Percentiles rank a stretch among this genome's conserved stretches.
Conservation (phyloP, 2,329 filamentous ascomycete species). For the Lachnellula cervina region DNA sequence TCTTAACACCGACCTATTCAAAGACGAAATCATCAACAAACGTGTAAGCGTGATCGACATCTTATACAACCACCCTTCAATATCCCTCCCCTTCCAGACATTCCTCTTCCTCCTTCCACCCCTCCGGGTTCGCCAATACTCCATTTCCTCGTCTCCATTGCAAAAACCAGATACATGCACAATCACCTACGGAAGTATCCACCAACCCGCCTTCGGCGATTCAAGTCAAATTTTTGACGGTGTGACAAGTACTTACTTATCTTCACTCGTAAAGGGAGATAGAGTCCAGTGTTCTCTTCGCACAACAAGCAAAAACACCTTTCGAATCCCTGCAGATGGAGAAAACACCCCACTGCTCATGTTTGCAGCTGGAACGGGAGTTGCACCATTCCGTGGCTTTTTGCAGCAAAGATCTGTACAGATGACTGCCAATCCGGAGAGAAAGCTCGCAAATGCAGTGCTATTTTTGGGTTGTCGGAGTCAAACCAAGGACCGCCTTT, state of each 20-base stretch:
- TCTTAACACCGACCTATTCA: no score
- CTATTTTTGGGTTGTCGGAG: constrained; percentile 27
- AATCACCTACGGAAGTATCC: constrained; percentile 19
- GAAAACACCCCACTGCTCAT: constrained; percentile 29
- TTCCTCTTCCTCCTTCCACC: constrained; percentile 71
- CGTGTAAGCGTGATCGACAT: constrained; percentile 45
- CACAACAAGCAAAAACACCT: no score
- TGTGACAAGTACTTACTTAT: no score
- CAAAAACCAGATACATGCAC: constrained; percentile 25
- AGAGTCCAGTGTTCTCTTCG: no score
- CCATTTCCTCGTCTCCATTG: constrained; percentile 70
- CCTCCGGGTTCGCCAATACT: constrained; percentile 73
- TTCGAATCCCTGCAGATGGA: no score
- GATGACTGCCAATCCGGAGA: constrained; percentile 30
- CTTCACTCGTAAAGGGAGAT: no score
- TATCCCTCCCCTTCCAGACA: constrained; percentile 57
- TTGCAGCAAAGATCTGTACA: constrained; percentile 43
- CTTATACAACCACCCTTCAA: constrained; percentile 56
- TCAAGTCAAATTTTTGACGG: no score
- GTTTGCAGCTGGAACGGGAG: constrained; percentile 34
- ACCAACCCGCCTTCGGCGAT: constrained; percentile 4
- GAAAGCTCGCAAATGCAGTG: constrained; percentile 23
- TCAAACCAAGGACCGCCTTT: constrained; percentile 21
- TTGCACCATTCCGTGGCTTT: constrained; percentile 46
- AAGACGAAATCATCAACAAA: constrained; percentile 10